phyloP scores from a whole-genome alignment of 345 rosid genomes.

The Crucihimalaya himalaica region DNA sequence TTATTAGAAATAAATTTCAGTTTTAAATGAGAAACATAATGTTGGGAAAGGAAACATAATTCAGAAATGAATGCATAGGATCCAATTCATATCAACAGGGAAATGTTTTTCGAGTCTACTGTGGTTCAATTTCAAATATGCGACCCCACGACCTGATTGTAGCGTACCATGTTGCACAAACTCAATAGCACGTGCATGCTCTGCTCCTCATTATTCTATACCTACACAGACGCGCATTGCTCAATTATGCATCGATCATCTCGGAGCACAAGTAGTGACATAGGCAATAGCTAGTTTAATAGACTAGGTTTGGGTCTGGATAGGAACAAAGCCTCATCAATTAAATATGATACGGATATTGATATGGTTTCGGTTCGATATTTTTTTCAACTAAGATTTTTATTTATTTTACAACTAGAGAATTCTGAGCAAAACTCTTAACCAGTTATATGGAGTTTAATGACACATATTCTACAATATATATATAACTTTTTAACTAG shows the following conservation, averaged over 20 bases:
- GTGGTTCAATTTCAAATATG: constrained; percentile 14
- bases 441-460: too few species aligned
- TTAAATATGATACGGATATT: not conserved
- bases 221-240: constrained; percentile 17
- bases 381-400: not conserved
- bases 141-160: constrained; percentile 38
- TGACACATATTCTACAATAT: too few species aligned
- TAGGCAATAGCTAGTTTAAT: constrained; percentile 19
- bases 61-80: constrained; percentile 33
- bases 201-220: constrained; percentile 12
- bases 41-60: constrained; percentile 17
- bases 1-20: not conserved
- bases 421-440: not conserved
- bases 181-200: constrained; percentile 22
- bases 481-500: too few species aligned
- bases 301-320: constrained; percentile 2
- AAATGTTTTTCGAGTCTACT: constrained; percentile 5
- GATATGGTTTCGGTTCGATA: not conserved
- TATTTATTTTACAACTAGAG: not conserved
- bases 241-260: constrained; percentile 25
- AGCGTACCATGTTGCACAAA: constrained; percentile 31
- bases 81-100: constrained; percentile 27
- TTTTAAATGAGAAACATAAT: not conserved
- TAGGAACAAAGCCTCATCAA: constrained; percentile 1
- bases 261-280: constrained; percentile 5